phyloP scores from a whole-genome alignment of 129 eudicot genomes.

The Flaveria brownii region DNA sequence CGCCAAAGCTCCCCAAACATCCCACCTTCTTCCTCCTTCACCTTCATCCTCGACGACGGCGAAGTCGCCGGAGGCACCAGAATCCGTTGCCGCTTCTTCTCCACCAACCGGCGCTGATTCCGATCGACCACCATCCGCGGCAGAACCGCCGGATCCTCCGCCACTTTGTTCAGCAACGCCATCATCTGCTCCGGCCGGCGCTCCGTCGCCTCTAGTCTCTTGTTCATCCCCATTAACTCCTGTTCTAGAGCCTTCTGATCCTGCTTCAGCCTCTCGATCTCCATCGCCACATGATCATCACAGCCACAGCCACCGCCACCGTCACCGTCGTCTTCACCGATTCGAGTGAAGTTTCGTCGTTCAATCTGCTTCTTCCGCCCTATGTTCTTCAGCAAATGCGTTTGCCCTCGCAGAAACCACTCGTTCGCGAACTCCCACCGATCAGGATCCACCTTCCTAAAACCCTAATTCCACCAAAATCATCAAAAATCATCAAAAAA shows the following conservation, averaged over 20 bases:
- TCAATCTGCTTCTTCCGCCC: conserved; percentile 45
- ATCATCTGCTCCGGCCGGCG: conserved; percentile 85
- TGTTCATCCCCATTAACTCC: conserved; percentile 63
- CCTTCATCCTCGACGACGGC: too few species aligned
- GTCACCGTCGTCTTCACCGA: conserved; percentile 40
- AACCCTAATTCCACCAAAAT: conserved; percentile 47
- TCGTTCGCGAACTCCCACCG: conserved; percentile 81
- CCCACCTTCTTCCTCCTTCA: too few species aligned
- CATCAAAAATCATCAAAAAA: neutral
- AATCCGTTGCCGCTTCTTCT: conserved; percentile 50
- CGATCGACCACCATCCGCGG: conserved; percentile 54
- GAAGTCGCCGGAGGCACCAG: conserved; percentile 30
- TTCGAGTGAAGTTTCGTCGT: neutral
- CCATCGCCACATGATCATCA: conserved; percentile 34
- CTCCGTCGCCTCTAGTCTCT: conserved; percentile 72
- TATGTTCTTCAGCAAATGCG: conserved; percentile 51
- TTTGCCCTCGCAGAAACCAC: conserved; percentile 72
- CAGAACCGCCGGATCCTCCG: conserved; percentile 68
- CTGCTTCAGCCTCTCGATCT: conserved; percentile 56
- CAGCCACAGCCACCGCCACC: conserved; percentile 39
- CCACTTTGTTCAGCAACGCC: conserved; percentile 70
- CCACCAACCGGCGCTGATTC: conserved; percentile 40
- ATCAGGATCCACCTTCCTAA: conserved; percentile 78
- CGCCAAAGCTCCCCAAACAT: neutral
- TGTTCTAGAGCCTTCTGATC: conserved; percentile 62